These are phyloP conservation scores for Clausena lansium DNA, from an alignment of 345 rosid genomes.

Conservation along the genomic window DNA sequence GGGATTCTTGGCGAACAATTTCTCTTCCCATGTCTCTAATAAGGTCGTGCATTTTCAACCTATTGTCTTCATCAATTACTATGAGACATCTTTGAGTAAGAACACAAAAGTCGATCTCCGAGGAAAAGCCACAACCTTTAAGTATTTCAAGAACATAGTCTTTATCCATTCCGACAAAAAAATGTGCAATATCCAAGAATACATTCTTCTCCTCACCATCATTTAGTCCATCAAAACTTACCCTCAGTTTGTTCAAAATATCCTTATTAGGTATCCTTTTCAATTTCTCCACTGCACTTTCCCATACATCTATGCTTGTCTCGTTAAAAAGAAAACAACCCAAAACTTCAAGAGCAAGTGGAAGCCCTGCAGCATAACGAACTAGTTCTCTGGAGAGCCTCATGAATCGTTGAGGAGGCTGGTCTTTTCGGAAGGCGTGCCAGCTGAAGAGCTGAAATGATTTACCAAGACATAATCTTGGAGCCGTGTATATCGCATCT, in stretches of 20 bases:
- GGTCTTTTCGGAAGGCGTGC: not conserved
- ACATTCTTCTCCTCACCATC: not conserved
- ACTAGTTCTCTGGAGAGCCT: not conserved
- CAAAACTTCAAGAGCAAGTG: not conserved
- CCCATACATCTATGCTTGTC: not conserved
- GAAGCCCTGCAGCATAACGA: not conserved
- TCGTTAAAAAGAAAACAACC: not conserved
- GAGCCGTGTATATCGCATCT: not conserved
- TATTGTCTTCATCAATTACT: constrained; percentile 5
- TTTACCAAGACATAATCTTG: not conserved
- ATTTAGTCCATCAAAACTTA: not conserved
- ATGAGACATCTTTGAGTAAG: not conserved
- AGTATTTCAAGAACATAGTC: not conserved
- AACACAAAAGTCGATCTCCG: not conserved
- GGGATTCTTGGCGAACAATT: constrained; percentile 1
- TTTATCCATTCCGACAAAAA: not conserved
- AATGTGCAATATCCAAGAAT: not conserved
- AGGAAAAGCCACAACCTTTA: not conserved
- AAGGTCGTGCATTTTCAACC: not conserved
- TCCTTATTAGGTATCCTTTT: not conserved
- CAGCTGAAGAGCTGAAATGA: not conserved
- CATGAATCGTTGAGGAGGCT: not conserved
- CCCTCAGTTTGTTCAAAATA: not conserved
- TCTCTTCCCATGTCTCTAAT: not conserved
- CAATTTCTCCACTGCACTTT: not conserved